Base-by-base conservation (phyloP, 495 filamentous ascomycete species). In the Amorphotheca resinae region DNA sequence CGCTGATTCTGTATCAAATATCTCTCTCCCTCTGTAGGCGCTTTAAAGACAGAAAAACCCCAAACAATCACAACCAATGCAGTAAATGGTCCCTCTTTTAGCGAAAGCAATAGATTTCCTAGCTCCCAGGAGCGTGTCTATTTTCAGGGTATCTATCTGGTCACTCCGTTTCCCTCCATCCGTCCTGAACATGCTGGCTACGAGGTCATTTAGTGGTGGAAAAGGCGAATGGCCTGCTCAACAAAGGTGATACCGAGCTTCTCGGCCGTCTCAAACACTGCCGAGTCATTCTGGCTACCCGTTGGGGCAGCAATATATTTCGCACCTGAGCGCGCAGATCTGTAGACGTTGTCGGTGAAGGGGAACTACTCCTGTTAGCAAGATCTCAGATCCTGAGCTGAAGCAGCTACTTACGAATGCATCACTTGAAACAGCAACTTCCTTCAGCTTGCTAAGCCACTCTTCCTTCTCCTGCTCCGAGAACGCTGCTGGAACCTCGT, bases 331-430 rank as follows among this genome's bases (percentile, higher is more conserved):
- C 85, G 72, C 40, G 72, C 76, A 32, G 87, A 85, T 44, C 91
- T 76, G 74, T 89, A 93, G 46, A 98, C 80, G 54, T 98, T 98
- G 72, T 96, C 91, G 51, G 84, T 82, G 69, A 98, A 98, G 42
- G 91, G 91, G 77, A 96, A 95, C 84, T 88, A 23, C 2, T 21
- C 33, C 42, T 20, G 26, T 39, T 37, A 45, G 43, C n/a, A 22
- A 31, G 12, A 33, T n/a, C 1, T 15, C 15, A 43, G 31, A 21
- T 21, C 20, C 15, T n/a, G 31, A n/a, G n/a, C n/a, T n/a, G n/a
- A 21, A 32, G 22, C 33, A 22, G 33, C 16, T n/a, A 72, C 82
- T 67, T 70, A 91, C 84, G 66, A 98, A 98, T 46, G 91, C 91
- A 65, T 98, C 91, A 45, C 82, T 89, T 8, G 84, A 88, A 21